Percentiles rank a stretch among this genome's conserved stretches.
These are phyloP conservation scores for Boletus vermiculosoides DNA, from an alignment of 768 basidiomycete genomes.

Conservation along the genomic window DNA sequence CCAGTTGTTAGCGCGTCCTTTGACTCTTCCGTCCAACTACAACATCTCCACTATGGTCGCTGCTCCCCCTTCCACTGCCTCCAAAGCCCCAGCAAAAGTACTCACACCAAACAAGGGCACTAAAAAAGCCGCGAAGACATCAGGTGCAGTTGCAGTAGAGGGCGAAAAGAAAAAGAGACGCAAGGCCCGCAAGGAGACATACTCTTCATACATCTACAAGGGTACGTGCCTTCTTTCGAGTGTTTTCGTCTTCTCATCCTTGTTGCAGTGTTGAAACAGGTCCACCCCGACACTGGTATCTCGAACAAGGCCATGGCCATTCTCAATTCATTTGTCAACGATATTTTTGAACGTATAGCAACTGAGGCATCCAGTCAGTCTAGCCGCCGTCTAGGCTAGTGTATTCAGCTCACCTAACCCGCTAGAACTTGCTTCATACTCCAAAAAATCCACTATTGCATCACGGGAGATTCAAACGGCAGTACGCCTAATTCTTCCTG, in stretches of 20 bases:
- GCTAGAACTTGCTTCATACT: conserved; percentile 92
- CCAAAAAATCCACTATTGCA: conserved; percentile 98
- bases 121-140: conserved; percentile 61
- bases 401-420: background rate
- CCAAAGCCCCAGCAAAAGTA: conserved; percentile 47
- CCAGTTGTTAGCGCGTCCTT: conserved; percentile 5
- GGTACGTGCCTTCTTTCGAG: conserved; percentile 38
- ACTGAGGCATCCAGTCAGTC: conserved; percentile 81
- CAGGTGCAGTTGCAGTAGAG: conserved; percentile 51
- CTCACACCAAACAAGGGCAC: conserved; percentile 34
- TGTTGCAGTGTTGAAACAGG: conserved; percentile 83
- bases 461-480: conserved; percentile 98
- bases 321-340: conserved; percentile 89
- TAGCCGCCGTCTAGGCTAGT: background rate
- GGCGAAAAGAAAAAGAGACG: conserved; percentile 87
- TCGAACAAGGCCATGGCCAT: conserved; percentile 97
- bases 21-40: conserved; percentile 4
- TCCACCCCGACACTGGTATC: conserved; percentile 98
- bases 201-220: conserved; percentile 95
- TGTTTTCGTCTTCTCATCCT: background rate
- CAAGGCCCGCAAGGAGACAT: conserved; percentile 89
- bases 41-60: conserved; percentile 53
- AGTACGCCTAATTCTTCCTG: conserved; percentile 92
- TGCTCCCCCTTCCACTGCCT: conserved; percentile 44
- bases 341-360: conserved; percentile 91